These are phyloP conservation scores for Alternaria hordeiaustralica DNA, from an alignment of 2,329 filamentous ascomycete genomes.

Conservation along the genomic window DNA sequence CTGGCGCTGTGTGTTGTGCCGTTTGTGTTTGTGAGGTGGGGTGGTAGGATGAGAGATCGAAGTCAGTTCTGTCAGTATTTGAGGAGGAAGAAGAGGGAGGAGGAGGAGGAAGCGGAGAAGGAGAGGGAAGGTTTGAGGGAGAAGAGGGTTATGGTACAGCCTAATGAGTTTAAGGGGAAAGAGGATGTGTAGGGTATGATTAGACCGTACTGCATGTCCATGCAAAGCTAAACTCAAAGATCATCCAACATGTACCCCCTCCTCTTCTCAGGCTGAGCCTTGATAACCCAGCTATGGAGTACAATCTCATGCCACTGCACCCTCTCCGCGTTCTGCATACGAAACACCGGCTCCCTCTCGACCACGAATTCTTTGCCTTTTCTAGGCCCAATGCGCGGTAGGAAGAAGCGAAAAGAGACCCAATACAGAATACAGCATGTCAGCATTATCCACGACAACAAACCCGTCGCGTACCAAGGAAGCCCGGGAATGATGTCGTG, in stretches of 20 bases:
- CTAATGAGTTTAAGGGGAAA: conserved; percentile 14
- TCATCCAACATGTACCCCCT: background rate
- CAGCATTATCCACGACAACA: background rate
- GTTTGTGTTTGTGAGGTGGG: conserved; percentile 64
- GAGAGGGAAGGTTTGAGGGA: conserved; percentile 20
- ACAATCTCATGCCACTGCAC: background rate
- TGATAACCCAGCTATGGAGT: background rate
- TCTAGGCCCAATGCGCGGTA: background rate
- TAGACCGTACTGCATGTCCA: background rate
- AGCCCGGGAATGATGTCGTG: background rate
- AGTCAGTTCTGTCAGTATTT: conserved; percentile 69
- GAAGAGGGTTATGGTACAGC: background rate
- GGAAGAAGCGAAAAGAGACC: background rate
- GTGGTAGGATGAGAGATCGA: conserved; percentile 60
- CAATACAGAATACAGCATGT: background rate
- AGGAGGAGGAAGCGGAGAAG: conserved; percentile 27
- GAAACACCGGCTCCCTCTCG: background rate
- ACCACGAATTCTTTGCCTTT: background rate
- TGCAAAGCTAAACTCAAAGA: background rate
- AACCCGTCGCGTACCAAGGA: background rate
- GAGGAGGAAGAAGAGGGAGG: conserved; percentile 46
- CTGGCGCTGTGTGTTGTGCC: conserved; percentile 62
- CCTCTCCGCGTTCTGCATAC: background rate
- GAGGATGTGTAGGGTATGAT: conserved; percentile 10
- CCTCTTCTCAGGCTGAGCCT: background rate